Evolutionary conservation across 139 green algal species (phyloP).

Genomic region (Coelastrella sp.): DNA sequence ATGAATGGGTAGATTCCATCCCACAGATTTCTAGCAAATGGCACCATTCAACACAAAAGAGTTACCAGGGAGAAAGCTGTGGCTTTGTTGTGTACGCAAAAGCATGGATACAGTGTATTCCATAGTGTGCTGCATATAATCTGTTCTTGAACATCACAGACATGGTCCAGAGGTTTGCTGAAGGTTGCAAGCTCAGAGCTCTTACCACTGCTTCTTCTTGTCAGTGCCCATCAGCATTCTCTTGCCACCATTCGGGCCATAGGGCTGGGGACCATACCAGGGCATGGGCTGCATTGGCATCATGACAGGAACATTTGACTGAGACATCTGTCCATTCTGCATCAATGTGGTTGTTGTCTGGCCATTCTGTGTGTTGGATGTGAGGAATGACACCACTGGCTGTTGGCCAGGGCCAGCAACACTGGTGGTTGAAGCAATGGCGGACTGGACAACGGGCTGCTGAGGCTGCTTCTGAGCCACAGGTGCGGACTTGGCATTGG

Average conservation of each 20-base stretch:
- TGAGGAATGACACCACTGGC: not conserved
- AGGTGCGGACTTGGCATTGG: not conserved
- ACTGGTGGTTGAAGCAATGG: slow-evolving; percentile 6
- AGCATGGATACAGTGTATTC: too few species aligned
- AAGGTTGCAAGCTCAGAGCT: not conserved
- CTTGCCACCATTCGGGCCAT: not conserved
- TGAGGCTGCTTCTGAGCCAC: not conserved
- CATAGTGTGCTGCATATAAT: not conserved
- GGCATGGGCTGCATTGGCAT: not conserved
- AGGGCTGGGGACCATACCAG: not conserved
- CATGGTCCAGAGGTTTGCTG: not conserved
- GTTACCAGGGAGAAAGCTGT: too few species aligned
- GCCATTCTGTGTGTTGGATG: slow-evolving; percentile 8
- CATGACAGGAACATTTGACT: slow-evolving; percentile 2
- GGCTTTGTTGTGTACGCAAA: too few species aligned
- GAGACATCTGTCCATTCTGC: not conserved
- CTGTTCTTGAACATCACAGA: not conserved
- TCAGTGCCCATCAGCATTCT: slow-evolving; percentile 3
- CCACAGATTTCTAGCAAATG: too few species aligned
- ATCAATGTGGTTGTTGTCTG: slow-evolving; percentile 3
- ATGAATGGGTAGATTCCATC: too few species aligned
- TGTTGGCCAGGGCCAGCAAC: not conserved
- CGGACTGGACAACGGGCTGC: not conserved
- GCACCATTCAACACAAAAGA: too few species aligned
- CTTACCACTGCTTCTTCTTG: not conserved